Evolutionary conservation across 352 stramenopile genomes (phyloP), one percentile per base, ranked within the genome.

Genomic region (Phytopythium chamaehyphon): DNA sequence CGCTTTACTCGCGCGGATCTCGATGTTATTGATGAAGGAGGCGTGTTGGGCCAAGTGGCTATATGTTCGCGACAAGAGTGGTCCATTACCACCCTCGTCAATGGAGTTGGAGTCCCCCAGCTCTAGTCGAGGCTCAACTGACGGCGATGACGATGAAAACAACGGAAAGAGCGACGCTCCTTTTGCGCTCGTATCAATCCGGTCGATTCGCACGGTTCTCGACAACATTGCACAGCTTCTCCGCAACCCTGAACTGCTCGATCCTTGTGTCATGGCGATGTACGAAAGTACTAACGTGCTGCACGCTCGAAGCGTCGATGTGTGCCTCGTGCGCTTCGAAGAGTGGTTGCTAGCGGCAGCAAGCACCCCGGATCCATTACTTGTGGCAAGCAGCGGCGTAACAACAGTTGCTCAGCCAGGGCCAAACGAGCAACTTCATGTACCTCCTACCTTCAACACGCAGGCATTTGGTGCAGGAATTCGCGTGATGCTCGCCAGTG

Each of bases 211-310:
- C 36, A 83, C 79, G 0, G 72, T 89, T n/a, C 52, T 91, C 15
- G 69, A 82, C 28, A 72, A 66, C 11, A 76, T 76, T 8, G 59
- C 61, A 0, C 74, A 88, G 16, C 59, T 86, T 42, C 61, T 88
- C 14, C 66, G 69, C 40, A 89, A 92, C 46, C 63, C 60, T 11
- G 71, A 90, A 24, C 21, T 88, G 9, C 57, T 89, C 7, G 76
- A 90, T 47, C 83, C 67, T 44, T 83, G 71, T 40, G 72, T 86
- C 31, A 51, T 90, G 18, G 81, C 78, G 24, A 57, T 88, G 51
- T 84, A 86, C 46, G 81, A 92, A 55, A 82, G 72, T 42, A 92
- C 78, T 6, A 92, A 90, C 54, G 68, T 87, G 7, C 54, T 86
- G 8, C 71, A 86, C 47, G 54, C 69, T 7, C 79, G 80, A 16